Base-by-base conservation (phyloP, 495 filamentous ascomycete genomes). In the Xylaria acuta region DNA sequence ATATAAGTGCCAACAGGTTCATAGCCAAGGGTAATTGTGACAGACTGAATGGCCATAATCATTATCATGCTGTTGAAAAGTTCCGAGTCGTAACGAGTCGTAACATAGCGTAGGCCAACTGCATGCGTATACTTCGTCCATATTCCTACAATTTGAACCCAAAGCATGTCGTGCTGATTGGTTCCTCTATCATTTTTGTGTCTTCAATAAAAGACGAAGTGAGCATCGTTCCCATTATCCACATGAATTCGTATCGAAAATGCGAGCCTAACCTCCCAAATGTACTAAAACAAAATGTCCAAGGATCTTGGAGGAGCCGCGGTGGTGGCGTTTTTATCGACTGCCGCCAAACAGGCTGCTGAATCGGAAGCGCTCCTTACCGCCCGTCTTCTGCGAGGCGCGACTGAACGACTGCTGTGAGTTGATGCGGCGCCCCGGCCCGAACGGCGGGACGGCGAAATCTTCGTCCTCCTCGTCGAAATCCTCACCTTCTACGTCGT, bases 391-490 rank as follows among this genome's bases (percentile, higher is more conserved):
- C 51, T 78, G 77, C 20, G 77, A 79, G 2, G 69, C 64, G 25
- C 76, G 72, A 5, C 77, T 73, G 41, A 79, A 79, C 2, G 77
- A 79, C 64, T 79, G 77, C 69, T 79, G 77, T n/a, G 77, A 79
- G 49, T 75, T 77, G 69, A 79, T 76, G 62, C 77, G 77, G 11
- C 76, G 70, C 18, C 75, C 71, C 12, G 77, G 66, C 2, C 72
- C 74, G 30, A 70, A 75, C 32, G 77, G 74, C 4, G 76, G 77
- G 41, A 27, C 67, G 20, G 73, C 18, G 71, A 70, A 67, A 12
- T 76, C 74, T 12, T 78, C 77, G 20, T 75, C 74, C 2, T 75
- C 75, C 2, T 75, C 75, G 30, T 77, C 75, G 32, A 75, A 76
- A 2, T 79, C 77, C 0, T 79, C 74, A 14, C 75, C 64, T 3